A percentile compares a stretch with the other conserved stretches of the same genome.
phyloP scores from a whole-genome alignment of 139 green algal species.

The Closterium sp. region DNA sequence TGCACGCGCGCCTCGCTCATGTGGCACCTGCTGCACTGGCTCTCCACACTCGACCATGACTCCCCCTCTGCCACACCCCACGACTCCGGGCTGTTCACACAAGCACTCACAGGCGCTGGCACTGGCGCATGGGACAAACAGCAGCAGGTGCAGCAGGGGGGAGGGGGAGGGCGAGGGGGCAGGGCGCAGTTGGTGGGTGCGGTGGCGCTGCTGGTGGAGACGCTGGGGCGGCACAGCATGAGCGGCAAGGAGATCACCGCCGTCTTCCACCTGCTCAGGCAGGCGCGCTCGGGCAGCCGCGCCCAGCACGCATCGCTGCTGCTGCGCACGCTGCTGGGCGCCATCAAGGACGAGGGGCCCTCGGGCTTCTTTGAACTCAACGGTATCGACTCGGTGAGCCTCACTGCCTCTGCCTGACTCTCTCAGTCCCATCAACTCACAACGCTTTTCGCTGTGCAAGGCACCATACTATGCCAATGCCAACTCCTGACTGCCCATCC shows the following conservation, averaged over 20 bases:
- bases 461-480: no score
- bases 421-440: no score
- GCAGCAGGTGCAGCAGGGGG: not conserved
- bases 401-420: not conserved
- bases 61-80: not conserved
- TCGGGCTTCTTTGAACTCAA: slow-evolving; percentile 42
- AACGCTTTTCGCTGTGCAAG: no score
- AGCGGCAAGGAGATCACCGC: slow-evolving; percentile 21
- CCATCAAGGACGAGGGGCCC: slow-evolving; percentile 24
- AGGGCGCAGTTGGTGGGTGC: not conserved
- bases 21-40: slow-evolving; percentile 33
- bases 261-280: slow-evolving; percentile 32
- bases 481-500: no score
- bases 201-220: slow-evolving; percentile 20
- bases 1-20: slow-evolving; percentile 20
- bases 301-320: slow-evolving; percentile 7
- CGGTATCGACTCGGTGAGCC: slow-evolving; percentile 33
- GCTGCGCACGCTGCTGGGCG: slow-evolving; percentile 18
- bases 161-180: no score
- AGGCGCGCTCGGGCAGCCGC: not conserved
- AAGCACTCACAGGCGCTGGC: no score
- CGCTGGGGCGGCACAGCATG: slow-evolving; percentile 35
- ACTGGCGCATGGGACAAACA: not conserved
- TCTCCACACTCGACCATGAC: not conserved
- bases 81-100: no score